A percentile compares a stretch with the other conserved stretches of the same genome.
Conservation (phyloP, 73 alveolate genomes). For the Uronychia setigera region DNA sequence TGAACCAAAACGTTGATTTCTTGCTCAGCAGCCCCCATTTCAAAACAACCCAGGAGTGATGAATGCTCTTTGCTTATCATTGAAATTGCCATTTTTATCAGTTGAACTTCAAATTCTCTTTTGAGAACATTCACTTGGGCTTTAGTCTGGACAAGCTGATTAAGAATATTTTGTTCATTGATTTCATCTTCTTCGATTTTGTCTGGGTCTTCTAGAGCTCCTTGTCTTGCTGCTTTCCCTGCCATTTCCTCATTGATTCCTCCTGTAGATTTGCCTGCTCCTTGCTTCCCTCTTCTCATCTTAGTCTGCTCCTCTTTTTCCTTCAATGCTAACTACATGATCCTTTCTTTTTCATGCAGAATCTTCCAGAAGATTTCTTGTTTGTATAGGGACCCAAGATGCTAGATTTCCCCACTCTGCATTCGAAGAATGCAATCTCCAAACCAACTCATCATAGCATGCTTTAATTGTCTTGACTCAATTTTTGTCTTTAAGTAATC, state of each 20-base stretch:
- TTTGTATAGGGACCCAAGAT: slow-evolving; percentile 24
- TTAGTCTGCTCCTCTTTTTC: neutral
- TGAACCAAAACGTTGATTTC: slow-evolving; percentile 44
- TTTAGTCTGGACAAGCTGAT: slow-evolving; percentile 3
- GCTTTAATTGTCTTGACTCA: slow-evolving; percentile 48
- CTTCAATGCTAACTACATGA: neutral
- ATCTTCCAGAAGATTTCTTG: slow-evolving; percentile 54
- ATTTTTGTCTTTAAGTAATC: slow-evolving; percentile 22
- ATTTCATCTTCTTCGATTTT: neutral
- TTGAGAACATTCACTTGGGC: slow-evolving; percentile 41
- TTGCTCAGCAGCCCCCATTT: slow-evolving; percentile 62
- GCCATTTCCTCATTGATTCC: neutral
- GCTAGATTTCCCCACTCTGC: slow-evolving; percentile 10
- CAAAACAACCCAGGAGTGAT: slow-evolving; percentile 53
- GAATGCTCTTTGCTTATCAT: neutral
- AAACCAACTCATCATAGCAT: slow-evolving; percentile 59
- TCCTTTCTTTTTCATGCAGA: slow-evolving; percentile 42
- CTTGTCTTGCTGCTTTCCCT: neutral
- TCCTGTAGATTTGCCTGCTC: neutral
- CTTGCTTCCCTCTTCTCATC: neutral
- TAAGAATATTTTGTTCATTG: neutral
- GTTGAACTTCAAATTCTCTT: slow-evolving; percentile 60
- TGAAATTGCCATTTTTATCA: slow-evolving; percentile 34
- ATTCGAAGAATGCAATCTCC: slow-evolving; percentile 31
- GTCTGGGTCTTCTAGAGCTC: neutral